Conservation (phyloP, 2,329 filamentous ascomycete species). For the Colletotrichum cereale region DNA sequence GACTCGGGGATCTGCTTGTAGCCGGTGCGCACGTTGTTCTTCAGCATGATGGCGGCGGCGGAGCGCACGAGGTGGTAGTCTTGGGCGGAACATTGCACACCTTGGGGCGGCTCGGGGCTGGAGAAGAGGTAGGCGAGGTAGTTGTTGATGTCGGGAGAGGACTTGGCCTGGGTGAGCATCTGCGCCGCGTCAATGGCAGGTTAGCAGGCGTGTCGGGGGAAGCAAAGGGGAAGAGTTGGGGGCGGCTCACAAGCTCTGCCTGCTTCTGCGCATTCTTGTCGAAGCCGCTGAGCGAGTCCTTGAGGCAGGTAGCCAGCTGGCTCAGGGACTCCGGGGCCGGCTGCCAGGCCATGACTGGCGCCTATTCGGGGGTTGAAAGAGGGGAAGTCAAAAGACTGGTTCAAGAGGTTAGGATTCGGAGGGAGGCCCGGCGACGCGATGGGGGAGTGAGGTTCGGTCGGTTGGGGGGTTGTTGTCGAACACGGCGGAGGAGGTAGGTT, state of each 20-base stretch:
- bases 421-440: constrained; percentile 20
- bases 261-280: constrained; percentile 86
- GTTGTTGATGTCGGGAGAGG: constrained; percentile 94
- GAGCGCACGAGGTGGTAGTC: constrained; percentile 84
- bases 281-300: constrained; percentile 90
- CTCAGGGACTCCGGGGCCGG: constrained; percentile 87
- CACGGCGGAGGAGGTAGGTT: neutral
- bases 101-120: constrained; percentile 72
- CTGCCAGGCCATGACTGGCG: constrained; percentile 86
- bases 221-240: constrained; percentile 22
- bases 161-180: constrained; percentile 94
- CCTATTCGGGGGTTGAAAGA: constrained; percentile 38
- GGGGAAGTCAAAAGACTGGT: constrained; percentile 37
- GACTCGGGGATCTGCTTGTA: constrained; percentile 81
- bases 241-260: constrained; percentile 80
- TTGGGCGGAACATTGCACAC: constrained; percentile 68
- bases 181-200: constrained; percentile 53
- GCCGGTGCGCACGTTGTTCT: constrained; percentile 86
- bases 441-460: constrained; percentile 15
- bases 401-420: constrained; percentile 30
- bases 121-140: constrained; percentile 94
- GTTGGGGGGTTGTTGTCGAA: constrained; percentile 11
- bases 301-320: constrained; percentile 90
- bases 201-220: constrained; percentile 41
- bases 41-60: constrained; percentile 92